Percentiles rank a stretch among this genome's conserved stretches.
Conservation (phyloP, 176 grass and related monocot species). For the Phragmites australis region DNA sequence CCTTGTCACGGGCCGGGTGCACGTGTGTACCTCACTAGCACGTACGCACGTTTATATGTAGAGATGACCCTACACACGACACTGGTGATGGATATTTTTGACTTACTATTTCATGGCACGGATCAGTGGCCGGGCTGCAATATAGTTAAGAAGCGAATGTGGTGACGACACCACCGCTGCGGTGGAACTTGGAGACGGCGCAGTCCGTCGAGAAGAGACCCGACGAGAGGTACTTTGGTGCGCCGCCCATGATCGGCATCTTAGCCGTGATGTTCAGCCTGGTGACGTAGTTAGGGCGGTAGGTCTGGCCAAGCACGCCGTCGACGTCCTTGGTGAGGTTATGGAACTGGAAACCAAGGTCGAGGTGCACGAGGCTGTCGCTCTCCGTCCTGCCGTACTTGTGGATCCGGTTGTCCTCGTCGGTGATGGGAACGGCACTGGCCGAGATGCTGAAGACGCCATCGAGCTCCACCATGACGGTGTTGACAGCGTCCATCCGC, state of each 20-base stretch:
- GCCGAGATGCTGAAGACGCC: conserved; percentile 58
- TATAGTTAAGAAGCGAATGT: neutral
- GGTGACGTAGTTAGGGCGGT: conserved; percentile 50
- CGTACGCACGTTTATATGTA: too few species aligned
- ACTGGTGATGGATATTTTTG: too few species aligned
- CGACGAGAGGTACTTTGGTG: conserved; percentile 26
- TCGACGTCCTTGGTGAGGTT: conserved; percentile 42
- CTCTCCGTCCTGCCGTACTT: conserved; percentile 39
- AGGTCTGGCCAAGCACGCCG: conserved; percentile 68
- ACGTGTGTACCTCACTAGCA: too few species aligned
- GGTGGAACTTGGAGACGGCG: conserved; percentile 39
- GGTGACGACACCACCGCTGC: neutral
- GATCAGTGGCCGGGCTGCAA: too few species aligned
- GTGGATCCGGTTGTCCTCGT: conserved; percentile 55
- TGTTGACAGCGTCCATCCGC: conserved; percentile 34
- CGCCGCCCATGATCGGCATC: conserved; percentile 67
- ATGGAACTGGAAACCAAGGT: conserved; percentile 67
- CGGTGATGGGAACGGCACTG: conserved; percentile 64
- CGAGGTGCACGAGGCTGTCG: conserved; percentile 65
- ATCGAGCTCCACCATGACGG: conserved; percentile 45
- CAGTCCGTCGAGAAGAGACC: conserved; percentile 61
- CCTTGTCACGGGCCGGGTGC: too few species aligned
- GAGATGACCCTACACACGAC: too few species aligned
- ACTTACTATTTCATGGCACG: too few species aligned
- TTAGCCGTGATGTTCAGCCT: conserved; percentile 46